Conservation (phyloP, 2,329 filamentous ascomycete species). For the Arachnomyces sp. region DNA sequence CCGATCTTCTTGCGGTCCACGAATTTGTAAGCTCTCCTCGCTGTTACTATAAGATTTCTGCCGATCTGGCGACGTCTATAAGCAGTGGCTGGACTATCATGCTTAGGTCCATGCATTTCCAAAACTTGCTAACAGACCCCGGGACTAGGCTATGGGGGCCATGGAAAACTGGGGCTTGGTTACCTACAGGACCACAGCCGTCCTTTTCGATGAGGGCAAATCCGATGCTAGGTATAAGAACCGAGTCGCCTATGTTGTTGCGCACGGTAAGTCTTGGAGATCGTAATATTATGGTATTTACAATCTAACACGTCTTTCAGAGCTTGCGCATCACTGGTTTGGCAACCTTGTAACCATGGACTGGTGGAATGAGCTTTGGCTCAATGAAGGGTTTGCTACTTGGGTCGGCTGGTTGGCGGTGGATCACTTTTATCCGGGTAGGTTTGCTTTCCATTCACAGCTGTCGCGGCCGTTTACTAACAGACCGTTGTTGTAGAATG, state of each 20-base stretch:
- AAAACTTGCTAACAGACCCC: conserved; percentile 18
- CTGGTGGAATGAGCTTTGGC: conserved; percentile 91
- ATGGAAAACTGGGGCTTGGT: conserved; percentile 98
- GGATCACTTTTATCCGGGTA: conserved; percentile 76
- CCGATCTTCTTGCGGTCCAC: conserved; percentile 81
- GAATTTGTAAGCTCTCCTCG: conserved; percentile 61
- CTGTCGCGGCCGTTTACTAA: conserved; percentile 12
- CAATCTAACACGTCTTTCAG: conserved; percentile 29
- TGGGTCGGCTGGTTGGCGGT: conserved; percentile 96
- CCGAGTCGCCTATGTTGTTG: conserved; percentile 89
- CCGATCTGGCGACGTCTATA: too few relatives aligned
- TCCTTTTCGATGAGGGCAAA: conserved; percentile 89
- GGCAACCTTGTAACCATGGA: conserved; percentile 94
- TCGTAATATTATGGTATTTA: conserved; percentile 3
- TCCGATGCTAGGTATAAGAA: conserved; percentile 89
- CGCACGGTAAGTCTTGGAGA: conserved; percentile 51
- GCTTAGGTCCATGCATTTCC: too few relatives aligned
- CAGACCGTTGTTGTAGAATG: conserved; percentile 52
- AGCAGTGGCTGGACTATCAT: too few relatives aligned
- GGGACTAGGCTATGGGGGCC: conserved; percentile 50
- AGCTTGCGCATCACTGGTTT: conserved; percentile 94
- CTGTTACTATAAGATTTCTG: too few relatives aligned
- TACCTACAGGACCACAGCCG: conserved; percentile 88
- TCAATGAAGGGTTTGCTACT: conserved; percentile 94
- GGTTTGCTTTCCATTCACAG: conserved; percentile 9